phyloP scores from a whole-genome alignment of 352 stramenopile genomes.

The Pythium aristosporum region DNA sequence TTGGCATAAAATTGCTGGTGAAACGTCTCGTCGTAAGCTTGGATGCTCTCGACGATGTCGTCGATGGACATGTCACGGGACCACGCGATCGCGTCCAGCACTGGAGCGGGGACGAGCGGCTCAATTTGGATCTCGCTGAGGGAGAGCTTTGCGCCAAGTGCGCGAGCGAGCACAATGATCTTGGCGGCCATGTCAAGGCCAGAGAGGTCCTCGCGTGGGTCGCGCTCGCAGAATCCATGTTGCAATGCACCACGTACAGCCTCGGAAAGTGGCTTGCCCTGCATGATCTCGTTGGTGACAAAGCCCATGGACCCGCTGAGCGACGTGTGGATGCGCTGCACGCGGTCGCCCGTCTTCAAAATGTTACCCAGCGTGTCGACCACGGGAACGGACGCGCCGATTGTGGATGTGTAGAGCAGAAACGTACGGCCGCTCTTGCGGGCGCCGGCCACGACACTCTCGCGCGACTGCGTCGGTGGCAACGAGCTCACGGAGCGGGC shows the following conservation, averaged over 20 bases:
- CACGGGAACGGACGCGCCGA: constrained; percentile 67
- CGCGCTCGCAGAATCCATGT: constrained; percentile 65
- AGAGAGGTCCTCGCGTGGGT: constrained; percentile 68
- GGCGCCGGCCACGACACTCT: constrained; percentile 45
- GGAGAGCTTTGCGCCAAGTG: constrained; percentile 55
- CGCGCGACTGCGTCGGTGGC: constrained; percentile 50
- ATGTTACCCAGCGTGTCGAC: constrained; percentile 78
- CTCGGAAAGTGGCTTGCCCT: constrained; percentile 55
- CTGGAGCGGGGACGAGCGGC: constrained; percentile 42
- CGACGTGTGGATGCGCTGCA: constrained; percentile 53
- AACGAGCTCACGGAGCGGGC: constrained; percentile 53
- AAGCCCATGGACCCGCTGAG: constrained; percentile 77
- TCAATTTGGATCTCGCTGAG: constrained; percentile 46
- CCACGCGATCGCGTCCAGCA: constrained; percentile 51
- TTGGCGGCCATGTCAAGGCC: constrained; percentile 69
- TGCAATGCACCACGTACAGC: constrained; percentile 49
- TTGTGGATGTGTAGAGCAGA: constrained; percentile 81
- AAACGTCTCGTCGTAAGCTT: constrained; percentile 60
- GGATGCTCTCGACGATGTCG: constrained; percentile 46
- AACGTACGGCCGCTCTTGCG: constrained; percentile 49
- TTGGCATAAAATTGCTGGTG: constrained; percentile 49
- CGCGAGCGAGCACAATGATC: constrained; percentile 63
- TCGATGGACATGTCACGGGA: constrained; percentile 43
- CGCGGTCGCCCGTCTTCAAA: constrained; percentile 64
- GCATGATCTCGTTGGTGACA: constrained; percentile 74